phyloP scores from a whole-genome alignment of 2,329 filamentous ascomycete genomes.

The Neophaeococcomyces mojaviensis region DNA sequence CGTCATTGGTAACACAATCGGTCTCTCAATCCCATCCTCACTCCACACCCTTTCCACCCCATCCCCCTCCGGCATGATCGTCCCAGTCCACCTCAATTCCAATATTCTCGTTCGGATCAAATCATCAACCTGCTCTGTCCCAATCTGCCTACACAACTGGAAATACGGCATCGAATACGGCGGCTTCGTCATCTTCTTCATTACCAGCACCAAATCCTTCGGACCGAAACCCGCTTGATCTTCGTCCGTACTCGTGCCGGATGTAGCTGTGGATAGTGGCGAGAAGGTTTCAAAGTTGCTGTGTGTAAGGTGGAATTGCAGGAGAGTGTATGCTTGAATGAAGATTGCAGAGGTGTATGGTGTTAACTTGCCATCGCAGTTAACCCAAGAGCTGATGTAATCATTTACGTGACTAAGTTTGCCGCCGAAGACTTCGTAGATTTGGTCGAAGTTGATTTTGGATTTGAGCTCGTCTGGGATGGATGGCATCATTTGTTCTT shows the following conservation, averaged over 20 bases:
- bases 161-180: conserved; percentile 8
- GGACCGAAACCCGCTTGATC: conserved; percentile 3
- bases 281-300: conserved; percentile 4
- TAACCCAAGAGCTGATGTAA: conserved; percentile 4
- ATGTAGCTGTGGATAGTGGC: conserved; percentile 4
- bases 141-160: conserved; percentile 5
- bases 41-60: conserved; percentile 7
- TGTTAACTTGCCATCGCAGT: conserved; percentile 7
- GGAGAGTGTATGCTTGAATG: conserved; percentile 9
- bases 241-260: conserved; percentile 1
- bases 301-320: conserved; percentile 9
- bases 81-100: conserved; percentile 8
- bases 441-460: conserved; percentile 3
- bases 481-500: not conserved
- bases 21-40: conserved; percentile 7
- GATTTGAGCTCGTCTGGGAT: conserved; percentile 3
- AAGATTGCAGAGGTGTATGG: conserved; percentile 7
- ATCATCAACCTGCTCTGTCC: conserved; percentile 7
- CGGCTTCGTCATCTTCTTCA: conserved; percentile 2
- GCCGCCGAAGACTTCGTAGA: conserved; percentile 7
- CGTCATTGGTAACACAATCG: conserved; percentile 7
- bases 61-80: conserved; percentile 6
- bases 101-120: conserved; percentile 8
- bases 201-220: conserved; percentile 1
- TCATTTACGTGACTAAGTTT: conserved; percentile 5